Evolutionary conservation across 345 rosid species (phyloP).

Genomic region (Gossypium rotundifolium): DNA sequence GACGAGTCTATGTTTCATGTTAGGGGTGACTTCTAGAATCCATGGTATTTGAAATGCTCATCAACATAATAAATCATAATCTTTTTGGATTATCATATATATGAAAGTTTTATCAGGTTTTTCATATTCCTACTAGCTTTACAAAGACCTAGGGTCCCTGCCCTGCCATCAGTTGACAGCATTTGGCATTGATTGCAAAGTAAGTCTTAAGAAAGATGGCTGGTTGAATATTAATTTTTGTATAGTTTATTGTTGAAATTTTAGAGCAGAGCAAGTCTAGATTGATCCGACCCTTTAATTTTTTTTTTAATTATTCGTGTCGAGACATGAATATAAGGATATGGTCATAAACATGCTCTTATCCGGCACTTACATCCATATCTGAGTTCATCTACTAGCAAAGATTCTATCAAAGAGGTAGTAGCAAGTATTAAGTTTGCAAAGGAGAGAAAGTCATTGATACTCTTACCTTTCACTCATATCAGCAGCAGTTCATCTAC

Average conservation of each 20-base stretch:
- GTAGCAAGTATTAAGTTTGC: too few species aligned
- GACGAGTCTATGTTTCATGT: neutral
- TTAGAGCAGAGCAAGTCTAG: neutral
- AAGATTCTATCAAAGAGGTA: neutral
- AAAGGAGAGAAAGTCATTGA: neutral
- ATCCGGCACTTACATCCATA: too few species aligned
- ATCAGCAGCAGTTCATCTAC: slow-evolving; percentile 28
- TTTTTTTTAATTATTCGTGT: neutral
- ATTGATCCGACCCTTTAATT: neutral
- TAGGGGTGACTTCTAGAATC: neutral
- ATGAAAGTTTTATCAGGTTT: neutral
- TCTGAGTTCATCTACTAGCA: neutral
- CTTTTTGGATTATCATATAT: neutral
- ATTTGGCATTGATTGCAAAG: slow-evolving; percentile 2
- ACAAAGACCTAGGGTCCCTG: neutral
- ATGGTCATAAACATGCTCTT: neutral
- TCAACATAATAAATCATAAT: neutral
- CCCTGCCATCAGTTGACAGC: slow-evolving; percentile 4
- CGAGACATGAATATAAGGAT: neutral
- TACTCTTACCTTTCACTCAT: neutral
- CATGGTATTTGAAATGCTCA: too few species aligned
- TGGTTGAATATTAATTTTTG: neutral
- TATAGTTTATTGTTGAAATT: neutral
- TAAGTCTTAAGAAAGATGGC: neutral
- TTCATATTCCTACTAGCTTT: neutral